phyloP scores from a whole-genome alignment of 805 yeast genomes.

The Monosporozyma aquatica region DNA sequence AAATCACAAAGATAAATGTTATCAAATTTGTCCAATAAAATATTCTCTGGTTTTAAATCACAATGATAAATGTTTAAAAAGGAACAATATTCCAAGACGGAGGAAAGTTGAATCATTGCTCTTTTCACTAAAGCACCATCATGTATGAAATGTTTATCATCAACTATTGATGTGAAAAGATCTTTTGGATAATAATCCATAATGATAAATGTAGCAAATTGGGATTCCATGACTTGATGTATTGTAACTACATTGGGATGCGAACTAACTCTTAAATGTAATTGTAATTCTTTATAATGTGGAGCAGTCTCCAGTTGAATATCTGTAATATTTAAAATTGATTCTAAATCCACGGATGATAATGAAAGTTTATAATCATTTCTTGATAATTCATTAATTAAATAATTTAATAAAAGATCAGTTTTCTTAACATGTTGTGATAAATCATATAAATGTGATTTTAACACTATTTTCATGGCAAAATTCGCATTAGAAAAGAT shows the following conservation, averaged over 20 bases:
- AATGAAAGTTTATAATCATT: constrained; percentile 17
- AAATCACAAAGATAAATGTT: constrained; percentile 68
- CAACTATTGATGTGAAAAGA: constrained; percentile 77
- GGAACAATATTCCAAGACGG: constrained; percentile 78
- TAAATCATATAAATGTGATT: constrained; percentile 18
- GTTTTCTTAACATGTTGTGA: constrained; percentile 14
- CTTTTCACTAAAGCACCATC: constrained; percentile 44
- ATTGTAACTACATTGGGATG: constrained; percentile 76
- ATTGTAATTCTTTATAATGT: constrained; percentile 53
- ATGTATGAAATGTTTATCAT: constrained; percentile 48
- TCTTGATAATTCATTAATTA: constrained; percentile 20
- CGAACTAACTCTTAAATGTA: constrained; percentile 64
- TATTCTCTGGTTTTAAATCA: constrained; percentile 92
- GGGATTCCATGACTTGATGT: constrained; percentile 59
- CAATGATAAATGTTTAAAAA: constrained; percentile 79
- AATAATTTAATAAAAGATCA: constrained; percentile 21
- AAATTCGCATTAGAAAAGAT: constrained; percentile 38
- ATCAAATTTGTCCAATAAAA: constrained; percentile 56
- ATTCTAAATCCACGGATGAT: constrained; percentile 22
- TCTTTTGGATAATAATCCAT: constrained; percentile 89
- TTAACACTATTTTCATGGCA: constrained; percentile 67
- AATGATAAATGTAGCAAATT: constrained; percentile 52
- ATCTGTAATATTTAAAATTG: constrained; percentile 26
- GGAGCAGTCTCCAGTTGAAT: constrained; percentile 30
- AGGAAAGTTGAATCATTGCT: constrained; percentile 67